phyloP scores from a whole-genome alignment of 2,329 filamentous ascomycete species.

The Phaeophleospora eucalypticola region DNA sequence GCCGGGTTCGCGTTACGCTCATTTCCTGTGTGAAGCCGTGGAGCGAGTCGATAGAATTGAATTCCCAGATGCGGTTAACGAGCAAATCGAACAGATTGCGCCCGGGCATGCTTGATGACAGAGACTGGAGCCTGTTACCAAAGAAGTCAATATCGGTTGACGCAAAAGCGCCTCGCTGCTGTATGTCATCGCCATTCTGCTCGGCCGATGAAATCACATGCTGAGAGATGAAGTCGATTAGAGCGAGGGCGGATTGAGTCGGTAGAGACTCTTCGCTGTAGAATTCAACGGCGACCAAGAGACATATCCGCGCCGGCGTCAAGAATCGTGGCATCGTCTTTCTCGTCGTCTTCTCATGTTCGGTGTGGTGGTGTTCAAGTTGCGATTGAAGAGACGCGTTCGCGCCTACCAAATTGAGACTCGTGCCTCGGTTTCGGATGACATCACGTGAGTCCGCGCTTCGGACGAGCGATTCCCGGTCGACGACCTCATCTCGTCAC shows the following conservation, averaged over 20 bases:
- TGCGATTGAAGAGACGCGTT: too few relatives aligned
- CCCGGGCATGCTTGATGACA: conserved; percentile 56
- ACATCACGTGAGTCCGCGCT: not conserved
- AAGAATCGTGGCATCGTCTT: conserved; percentile 76
- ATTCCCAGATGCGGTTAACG: conserved; percentile 73
- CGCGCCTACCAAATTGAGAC: too few relatives aligned
- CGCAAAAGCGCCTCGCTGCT: conserved; percentile 16
- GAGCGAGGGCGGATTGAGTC: conserved; percentile 50
- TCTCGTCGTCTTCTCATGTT: conserved; percentile 2
- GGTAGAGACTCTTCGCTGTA: conserved; percentile 48
- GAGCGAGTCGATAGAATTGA: conserved; percentile 78
- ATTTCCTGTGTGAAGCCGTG: conserved; percentile 58
- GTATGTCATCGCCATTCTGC: conserved; percentile 10
- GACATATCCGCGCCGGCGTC: conserved; percentile 81
- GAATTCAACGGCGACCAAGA: conserved; percentile 74
- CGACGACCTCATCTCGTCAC: too few relatives aligned
- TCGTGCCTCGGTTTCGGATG: too few relatives aligned
- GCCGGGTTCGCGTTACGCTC: conserved; percentile 12
- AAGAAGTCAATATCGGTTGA: conserved; percentile 17
- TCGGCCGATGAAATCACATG: conserved; percentile 46
- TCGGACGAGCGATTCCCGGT: too few relatives aligned
- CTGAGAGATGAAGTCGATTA: conserved; percentile 74
- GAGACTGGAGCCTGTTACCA: conserved; percentile 17
- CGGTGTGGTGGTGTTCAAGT: not conserved
- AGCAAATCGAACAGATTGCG: conserved; percentile 85